Conservation (phyloP, 176 grass and related monocot species). For the Raddia distichophylla region DNA sequence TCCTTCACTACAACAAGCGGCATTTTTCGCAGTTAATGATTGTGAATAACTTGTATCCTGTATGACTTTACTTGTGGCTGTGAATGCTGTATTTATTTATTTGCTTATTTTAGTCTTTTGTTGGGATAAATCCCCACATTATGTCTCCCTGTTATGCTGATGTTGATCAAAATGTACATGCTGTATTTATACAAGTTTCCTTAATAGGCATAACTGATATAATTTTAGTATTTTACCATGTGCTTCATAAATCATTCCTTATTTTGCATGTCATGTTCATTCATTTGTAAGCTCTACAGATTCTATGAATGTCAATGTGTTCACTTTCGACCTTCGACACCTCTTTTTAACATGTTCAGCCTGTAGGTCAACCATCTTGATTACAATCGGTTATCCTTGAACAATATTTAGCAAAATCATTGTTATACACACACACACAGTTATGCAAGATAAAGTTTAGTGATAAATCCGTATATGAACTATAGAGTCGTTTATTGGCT, state of each 20-base stretch:
- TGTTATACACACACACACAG: background rate
- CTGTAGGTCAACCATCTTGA: background rate
- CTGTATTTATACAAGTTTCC: background rate
- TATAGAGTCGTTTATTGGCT: slow-evolving; percentile 39
- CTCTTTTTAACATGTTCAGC: too few species aligned
- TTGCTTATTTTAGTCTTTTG: background rate
- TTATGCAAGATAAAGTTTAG: background rate
- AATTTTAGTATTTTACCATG: background rate
- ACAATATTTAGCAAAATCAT: background rate
- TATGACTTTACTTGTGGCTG: slow-evolving; percentile 4
- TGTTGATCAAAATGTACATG: background rate
- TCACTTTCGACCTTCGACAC: background rate
- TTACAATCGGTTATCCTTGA: background rate
- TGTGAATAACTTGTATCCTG: background rate
- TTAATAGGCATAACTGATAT: slow-evolving; percentile 21
- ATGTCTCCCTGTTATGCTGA: background rate
- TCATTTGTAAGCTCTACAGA: background rate
- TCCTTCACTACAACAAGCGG: background rate
- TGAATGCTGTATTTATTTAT: background rate
- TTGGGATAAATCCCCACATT: background rate
- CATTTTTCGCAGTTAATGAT: background rate
- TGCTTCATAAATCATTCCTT: background rate
- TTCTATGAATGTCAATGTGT: background rate
- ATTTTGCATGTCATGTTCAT: background rate
- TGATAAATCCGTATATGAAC: background rate